Base-by-base conservation (phyloP, 768 basidiomycete species). In the Udeniomyces megalosporus region DNA sequence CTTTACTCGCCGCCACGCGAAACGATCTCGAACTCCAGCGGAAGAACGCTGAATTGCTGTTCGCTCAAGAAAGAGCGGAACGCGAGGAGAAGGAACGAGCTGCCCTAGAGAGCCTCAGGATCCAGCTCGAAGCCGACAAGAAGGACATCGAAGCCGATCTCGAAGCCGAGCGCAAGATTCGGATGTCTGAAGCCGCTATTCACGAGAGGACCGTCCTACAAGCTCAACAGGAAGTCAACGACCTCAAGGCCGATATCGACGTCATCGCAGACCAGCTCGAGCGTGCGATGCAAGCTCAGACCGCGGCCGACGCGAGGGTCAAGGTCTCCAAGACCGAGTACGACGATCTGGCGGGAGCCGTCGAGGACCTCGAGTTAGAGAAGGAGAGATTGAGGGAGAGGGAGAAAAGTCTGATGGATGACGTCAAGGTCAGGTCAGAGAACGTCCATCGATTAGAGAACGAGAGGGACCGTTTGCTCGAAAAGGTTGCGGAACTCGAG, bases 1-100 rank as follows among this genome's bases (percentile, higher is more conserved):
- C 95, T 0, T 73, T 97, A 15, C 79, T 99, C 32, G 88, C 88
- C 24, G 92, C 92, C 0, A 93, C 93, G 1, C 78, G 90, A 20
- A 86, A 82, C 66, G 93, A 97, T 69, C 90, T 92, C 45, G 93
- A 93, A 71, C 79, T 97, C 5, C 66, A 68, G 26, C 80, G 86
- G 17, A 80, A 81, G 73, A 93, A 93, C 72, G 70, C 82, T 1
- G 95, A 99, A 69, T 76, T 96, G 14, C 76, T 80, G 1, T 75
- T 90, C 52, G 80, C 83, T 58, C 85, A 83, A 70, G 90, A 95
- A 69, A 78, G 86, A 8, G 89, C 88, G 0, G 88, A 92, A 70
- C 80, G 85, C 31, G 93, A 97, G 62, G 82, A 85, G 67, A 79
- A 79, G 61, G 93, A 92, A 73, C 80, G 81, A 54, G 84, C 84